Percentiles rank a stretch among this genome's conserved stretches.
phyloP scores from a whole-genome alignment of 805 yeast genomes.

The Wickerhamomyces chambardii region DNA sequence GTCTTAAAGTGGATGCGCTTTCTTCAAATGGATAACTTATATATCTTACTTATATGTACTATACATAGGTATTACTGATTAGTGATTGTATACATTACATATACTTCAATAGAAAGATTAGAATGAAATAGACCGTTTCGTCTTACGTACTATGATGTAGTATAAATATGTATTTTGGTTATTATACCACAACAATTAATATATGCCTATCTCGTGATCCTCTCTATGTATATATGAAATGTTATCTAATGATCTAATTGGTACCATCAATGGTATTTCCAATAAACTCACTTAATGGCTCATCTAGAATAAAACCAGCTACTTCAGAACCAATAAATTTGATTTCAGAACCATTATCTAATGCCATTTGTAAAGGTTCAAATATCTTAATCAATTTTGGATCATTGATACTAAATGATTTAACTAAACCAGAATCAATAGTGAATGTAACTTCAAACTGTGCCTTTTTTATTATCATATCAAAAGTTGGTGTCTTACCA shows the following conservation, averaged over 20 bases:
- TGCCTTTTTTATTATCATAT: constrained; percentile 33
- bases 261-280: constrained; percentile 38
- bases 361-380: constrained; percentile 8
- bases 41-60: too few species aligned
- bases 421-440: constrained; percentile 42
- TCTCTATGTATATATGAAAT: too few species aligned
- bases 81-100: too few species aligned
- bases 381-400: constrained; percentile 26
- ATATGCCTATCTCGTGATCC: too few species aligned
- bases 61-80: too few species aligned
- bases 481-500: constrained; percentile 71
- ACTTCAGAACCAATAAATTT: constrained; percentile 32
- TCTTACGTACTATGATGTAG: too few species aligned
- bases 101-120: too few species aligned
- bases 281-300: constrained; percentile 33
- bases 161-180: too few species aligned
- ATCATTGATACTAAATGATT: constrained; percentile 18
- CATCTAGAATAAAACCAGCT: constrained; percentile 35
- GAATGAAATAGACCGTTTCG: too few species aligned
- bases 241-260: constrained; percentile 2
- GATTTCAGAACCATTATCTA: constrained; percentile 20
- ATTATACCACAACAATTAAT: too few species aligned
- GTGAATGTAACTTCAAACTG: constrained; percentile 25
- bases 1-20: too few species aligned
- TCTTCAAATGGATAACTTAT: too few species aligned